A percentile compares a stretch with the other conserved stretches of the same genome.
Conservation (phyloP, 805 yeast genomes). For the Myxozyma nipponensis region DNA sequence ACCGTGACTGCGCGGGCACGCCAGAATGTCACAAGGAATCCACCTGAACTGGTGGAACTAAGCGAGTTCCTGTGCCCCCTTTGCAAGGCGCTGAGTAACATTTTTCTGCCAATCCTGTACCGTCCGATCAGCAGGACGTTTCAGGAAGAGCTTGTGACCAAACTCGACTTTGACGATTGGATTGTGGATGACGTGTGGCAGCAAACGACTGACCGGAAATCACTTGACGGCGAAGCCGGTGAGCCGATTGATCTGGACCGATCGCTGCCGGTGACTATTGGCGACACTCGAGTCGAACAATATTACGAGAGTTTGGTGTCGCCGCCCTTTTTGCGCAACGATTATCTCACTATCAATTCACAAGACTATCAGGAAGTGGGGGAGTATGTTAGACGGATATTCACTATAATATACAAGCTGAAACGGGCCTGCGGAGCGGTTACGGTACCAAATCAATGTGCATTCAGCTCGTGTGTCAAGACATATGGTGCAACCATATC, state of each 20-base stretch:
- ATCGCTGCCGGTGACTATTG: background rate
- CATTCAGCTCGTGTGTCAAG: slow-evolving; percentile 3
- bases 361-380: slow-evolving; percentile 1
- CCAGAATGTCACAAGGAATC: slow-evolving; percentile 73
- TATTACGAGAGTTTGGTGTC: slow-evolving; percentile 2
- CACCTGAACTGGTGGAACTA: slow-evolving; percentile 67
- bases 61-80: slow-evolving; percentile 84
- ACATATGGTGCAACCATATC: slow-evolving; percentile 18
- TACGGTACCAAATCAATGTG: background rate
- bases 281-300: background rate
- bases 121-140: slow-evolving; percentile 41
- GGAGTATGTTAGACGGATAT: background rate
- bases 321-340: slow-evolving; percentile 3
- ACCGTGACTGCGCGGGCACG: slow-evolving; percentile 52
- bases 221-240: background rate
- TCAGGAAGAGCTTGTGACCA: slow-evolving; percentile 6
- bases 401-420: slow-evolving; percentile 3
- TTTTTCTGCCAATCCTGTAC: slow-evolving; percentile 76
- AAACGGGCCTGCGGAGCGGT: slow-evolving; percentile 9
- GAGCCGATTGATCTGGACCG: background rate
- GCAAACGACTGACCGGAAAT: slow-evolving; percentile 9
- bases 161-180: slow-evolving; percentile 18
- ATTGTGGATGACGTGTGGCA: slow-evolving; percentile 24
- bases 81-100: slow-evolving; percentile 81
- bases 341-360: background rate